These are phyloP conservation scores for Albatrellus ellisii DNA, from an alignment of 768 basidiomycete species.

Conservation along the genomic window DNA sequence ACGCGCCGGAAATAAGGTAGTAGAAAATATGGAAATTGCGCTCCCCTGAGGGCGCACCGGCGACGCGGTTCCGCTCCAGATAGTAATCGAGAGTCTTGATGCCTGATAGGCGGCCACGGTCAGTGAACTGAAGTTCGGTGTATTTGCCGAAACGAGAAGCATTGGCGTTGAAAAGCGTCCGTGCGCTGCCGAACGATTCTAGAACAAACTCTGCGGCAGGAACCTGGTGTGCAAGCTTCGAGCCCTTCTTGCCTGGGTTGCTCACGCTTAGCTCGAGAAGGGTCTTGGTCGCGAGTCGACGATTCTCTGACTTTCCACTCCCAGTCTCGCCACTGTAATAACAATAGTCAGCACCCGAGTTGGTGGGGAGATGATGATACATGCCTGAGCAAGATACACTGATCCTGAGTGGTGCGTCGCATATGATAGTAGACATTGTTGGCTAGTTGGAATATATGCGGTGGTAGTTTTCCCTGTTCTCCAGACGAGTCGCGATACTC, in stretches of 20 bases:
- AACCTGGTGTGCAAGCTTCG: constrained; percentile 75
- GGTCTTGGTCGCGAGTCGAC: constrained; percentile 82
- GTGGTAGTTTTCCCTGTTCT: constrained; percentile 47
- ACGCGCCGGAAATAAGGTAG: constrained; percentile 87
- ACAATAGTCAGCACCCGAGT: not conserved
- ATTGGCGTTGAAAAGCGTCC: constrained; percentile 85
- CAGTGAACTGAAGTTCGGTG: constrained; percentile 93
- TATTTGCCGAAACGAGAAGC: constrained; percentile 97
- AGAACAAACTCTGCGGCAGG: constrained; percentile 93
- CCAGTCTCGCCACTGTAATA: constrained; percentile 72
- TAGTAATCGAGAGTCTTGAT: constrained; percentile 96
- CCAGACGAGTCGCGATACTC: constrained; percentile 70
- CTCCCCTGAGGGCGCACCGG: constrained; percentile 79
- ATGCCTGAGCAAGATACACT: constrained; percentile 77
- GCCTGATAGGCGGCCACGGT: constrained; percentile 78
- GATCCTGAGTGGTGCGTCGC: constrained; percentile 88
- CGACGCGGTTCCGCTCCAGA: constrained; percentile 83
- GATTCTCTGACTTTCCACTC: constrained; percentile 88
- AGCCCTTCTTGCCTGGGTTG: constrained; percentile 86
- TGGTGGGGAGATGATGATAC: constrained; percentile 15
- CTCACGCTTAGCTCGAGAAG: constrained; percentile 84
- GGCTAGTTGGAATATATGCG: constrained; percentile 88
- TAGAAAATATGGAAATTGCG: constrained; percentile 98
- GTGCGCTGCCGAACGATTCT: constrained; percentile 88
- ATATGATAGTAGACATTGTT: constrained; percentile 94